phyloP scores from a whole-genome alignment of 1,139 yeast genomes.

The Diutina siamensis region DNA sequence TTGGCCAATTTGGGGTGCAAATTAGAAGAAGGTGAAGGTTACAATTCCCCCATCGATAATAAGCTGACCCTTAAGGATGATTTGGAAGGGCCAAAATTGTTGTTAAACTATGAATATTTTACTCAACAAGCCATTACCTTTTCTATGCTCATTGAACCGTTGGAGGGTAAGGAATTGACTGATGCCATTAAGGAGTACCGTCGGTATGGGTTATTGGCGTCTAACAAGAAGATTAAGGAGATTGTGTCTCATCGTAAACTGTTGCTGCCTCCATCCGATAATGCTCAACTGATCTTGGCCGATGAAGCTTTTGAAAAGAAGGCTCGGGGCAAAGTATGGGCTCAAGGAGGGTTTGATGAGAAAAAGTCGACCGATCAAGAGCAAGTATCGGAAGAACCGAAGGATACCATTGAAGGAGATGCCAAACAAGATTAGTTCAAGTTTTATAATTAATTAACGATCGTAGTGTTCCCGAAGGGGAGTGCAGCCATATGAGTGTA shows the following conservation, averaged over 20 bases:
- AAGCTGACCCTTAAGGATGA: slow-evolving; percentile 19
- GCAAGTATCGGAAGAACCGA: neutral
- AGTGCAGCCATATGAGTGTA: no score
- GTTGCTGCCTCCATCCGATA: slow-evolving; percentile 4
- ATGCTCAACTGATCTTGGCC: neutral
- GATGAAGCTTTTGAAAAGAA: neutral
- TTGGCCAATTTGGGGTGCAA: slow-evolving; percentile 51
- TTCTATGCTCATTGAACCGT: slow-evolving; percentile 23
- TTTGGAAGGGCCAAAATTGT: slow-evolving; percentile 21
- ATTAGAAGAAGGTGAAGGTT: slow-evolving; percentile 76
- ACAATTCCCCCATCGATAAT: slow-evolving; percentile 41
- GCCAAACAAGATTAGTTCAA: neutral
- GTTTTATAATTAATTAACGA: no score
- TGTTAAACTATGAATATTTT: slow-evolving; percentile 42
- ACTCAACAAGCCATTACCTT: slow-evolving; percentile 37
- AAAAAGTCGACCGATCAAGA: no score
- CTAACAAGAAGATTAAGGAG: slow-evolving; percentile 30
- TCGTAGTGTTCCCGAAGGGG: no score
- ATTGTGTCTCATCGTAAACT: slow-evolving; percentile 3
- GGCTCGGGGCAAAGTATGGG: neutral
- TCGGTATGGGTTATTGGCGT: slow-evolving; percentile 47
- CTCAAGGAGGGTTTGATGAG: neutral
- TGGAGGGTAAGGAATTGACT: slow-evolving; percentile 22
- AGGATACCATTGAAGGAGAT: neutral
- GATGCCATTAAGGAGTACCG: slow-evolving; percentile 44